These are phyloP conservation scores for Colletotrichum graminicola DNA, from an alignment of 2,329 filamentous ascomycete genomes.

Conservation along the genomic window DNA sequence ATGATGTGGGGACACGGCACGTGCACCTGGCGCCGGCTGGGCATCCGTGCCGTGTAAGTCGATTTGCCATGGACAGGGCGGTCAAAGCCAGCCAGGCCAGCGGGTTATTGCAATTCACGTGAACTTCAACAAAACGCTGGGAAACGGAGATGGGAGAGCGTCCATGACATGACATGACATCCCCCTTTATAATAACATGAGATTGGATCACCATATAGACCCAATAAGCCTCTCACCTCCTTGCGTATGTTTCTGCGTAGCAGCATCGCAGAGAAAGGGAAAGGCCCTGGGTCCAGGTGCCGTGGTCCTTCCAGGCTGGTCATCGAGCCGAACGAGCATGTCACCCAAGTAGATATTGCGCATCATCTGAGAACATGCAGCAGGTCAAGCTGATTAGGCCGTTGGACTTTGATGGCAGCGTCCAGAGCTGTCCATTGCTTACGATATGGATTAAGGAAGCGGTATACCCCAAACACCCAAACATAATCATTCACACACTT, in stretches of 20 bases:
- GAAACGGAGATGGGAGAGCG: background rate
- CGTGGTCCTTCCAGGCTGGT: too few relatives aligned
- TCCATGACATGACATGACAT: background rate
- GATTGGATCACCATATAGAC: background rate
- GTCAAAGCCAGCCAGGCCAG: background rate
- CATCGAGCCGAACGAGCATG: background rate
- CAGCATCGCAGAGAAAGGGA: background rate
- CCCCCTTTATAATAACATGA: background rate
- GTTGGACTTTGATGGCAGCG: background rate
- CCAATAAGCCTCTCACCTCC: background rate
- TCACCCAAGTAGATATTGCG: too few relatives aligned
- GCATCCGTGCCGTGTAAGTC: background rate
- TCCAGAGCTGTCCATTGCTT: background rate
- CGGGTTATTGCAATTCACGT: background rate
- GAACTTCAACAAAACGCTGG: background rate
- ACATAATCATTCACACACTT: slow-evolving; percentile 13
- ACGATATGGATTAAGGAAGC: slow-evolving; percentile 17
- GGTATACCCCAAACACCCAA: slow-evolving; percentile 41
- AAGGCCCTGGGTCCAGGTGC: background rate
- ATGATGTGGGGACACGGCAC: background rate
- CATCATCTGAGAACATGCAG: background rate
- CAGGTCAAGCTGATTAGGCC: background rate
- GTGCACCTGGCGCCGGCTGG: background rate
- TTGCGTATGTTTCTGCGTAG: background rate
- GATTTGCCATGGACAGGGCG: background rate